Conservation (phyloP, 108 stramenopile genomes). For the Poteriospumella lacustris region DNA sequence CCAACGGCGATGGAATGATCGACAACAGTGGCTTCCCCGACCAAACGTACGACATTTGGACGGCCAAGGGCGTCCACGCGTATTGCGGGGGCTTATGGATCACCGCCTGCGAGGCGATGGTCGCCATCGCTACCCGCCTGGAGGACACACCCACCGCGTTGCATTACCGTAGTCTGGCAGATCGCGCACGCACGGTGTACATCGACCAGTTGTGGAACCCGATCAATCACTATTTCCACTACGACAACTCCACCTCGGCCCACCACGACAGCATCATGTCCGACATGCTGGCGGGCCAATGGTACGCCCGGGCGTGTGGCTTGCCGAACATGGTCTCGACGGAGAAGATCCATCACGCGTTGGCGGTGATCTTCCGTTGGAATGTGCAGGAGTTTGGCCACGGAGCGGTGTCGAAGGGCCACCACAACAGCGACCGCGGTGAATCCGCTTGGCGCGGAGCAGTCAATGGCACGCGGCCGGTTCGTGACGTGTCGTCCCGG, state of each 20-base stretch:
- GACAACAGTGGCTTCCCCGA: constrained; percentile 48
- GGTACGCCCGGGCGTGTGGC: constrained; percentile 36
- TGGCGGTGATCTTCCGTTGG: constrained; percentile 18
- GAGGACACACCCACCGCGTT: neutral
- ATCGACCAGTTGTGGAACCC: constrained; percentile 38
- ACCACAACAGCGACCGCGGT: no score
- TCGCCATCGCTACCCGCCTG: constrained; percentile 26
- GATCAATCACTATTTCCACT: constrained; percentile 34
- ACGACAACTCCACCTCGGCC: constrained; percentile 19
- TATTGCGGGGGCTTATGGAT: constrained; percentile 50
- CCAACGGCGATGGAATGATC: constrained; percentile 39
- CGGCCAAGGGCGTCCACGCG: constrained; percentile 36
- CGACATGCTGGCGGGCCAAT: constrained; percentile 47
- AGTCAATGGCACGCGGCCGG: constrained; percentile 45
- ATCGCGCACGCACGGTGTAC: constrained; percentile 30
- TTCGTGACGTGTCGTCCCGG: neutral
- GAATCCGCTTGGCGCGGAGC: constrained; percentile 35
- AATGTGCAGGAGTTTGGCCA: constrained; percentile 38
- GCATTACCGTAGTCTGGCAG: constrained; percentile 21
- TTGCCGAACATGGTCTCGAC: constrained; percentile 22
- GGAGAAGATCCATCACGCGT: neutral
- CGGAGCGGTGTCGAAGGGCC: no score
- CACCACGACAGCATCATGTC: constrained; percentile 42
- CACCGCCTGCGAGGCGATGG: constrained; percentile 40
- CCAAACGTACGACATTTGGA: constrained; percentile 52